Evolutionary conservation across 257 asterid species (phyloP).

Genomic region (Pogostemon cablin): DNA sequence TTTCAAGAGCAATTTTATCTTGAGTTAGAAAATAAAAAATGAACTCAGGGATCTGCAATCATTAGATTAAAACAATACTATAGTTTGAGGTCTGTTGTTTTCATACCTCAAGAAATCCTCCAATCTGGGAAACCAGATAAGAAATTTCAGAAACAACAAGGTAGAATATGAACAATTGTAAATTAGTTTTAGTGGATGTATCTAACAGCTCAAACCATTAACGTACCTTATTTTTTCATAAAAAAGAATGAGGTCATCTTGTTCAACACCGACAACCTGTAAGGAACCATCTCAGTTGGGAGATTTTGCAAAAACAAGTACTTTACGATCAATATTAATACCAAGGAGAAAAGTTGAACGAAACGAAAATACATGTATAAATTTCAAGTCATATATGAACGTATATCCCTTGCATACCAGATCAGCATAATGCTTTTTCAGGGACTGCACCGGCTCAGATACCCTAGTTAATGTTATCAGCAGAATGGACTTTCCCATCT

Average conservation of each 20-base stretch:
- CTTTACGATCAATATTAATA: not conserved
- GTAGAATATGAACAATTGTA: slow-evolving; percentile 17
- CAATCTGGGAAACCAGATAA: slow-evolving; percentile 61
- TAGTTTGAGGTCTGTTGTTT: slow-evolving; percentile 25
- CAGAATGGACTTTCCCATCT: slow-evolving; percentile 73
- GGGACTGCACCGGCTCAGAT: slow-evolving; percentile 54
- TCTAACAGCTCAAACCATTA: slow-evolving; percentile 26
- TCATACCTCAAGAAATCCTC: slow-evolving; percentile 84
- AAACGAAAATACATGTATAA: slow-evolving; percentile 1
- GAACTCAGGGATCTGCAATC: slow-evolving; percentile 9
- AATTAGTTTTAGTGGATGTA: slow-evolving; percentile 12
- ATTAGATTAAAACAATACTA: slow-evolving; percentile 26
- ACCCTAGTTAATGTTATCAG: slow-evolving; percentile 77
- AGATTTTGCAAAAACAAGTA: slow-evolving; percentile 6
- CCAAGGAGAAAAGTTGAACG: slow-evolving; percentile 5
- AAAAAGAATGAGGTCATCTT: slow-evolving; percentile 69
- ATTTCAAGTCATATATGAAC: not conserved
- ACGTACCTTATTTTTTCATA: slow-evolving; percentile 85
- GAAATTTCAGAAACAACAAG: slow-evolving; percentile 28
- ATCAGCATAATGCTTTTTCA: slow-evolving; percentile 84
- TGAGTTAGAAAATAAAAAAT: slow-evolving; percentile 18
- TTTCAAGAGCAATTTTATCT: slow-evolving; percentile 27
- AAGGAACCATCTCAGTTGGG: slow-evolving; percentile 29
- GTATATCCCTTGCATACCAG: slow-evolving; percentile 55
- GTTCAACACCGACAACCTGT: slow-evolving; percentile 81